Evolutionary conservation across 768 basidiomycete species (phyloP).

Genomic region (Leccinum truebloodii): DNA sequence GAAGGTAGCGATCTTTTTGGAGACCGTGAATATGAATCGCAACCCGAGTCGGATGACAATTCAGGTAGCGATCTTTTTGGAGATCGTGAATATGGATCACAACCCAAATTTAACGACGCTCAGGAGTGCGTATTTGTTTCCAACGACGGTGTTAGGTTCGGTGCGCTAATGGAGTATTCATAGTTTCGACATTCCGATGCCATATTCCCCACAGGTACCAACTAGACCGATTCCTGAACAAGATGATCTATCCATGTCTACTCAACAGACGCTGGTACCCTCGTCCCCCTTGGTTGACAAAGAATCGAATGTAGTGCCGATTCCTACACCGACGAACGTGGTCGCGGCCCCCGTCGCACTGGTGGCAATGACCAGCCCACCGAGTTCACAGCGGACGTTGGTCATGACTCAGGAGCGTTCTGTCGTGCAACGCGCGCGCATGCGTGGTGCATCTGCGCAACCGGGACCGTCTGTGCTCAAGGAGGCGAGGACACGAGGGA

Average conservation of each 20-base stretch:
- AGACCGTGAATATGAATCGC: slow-evolving; percentile 4
- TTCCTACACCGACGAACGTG: not conserved
- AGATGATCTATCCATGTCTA: slow-evolving; percentile 17
- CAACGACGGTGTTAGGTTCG: not conserved
- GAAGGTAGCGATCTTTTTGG: slow-evolving; percentile 27
- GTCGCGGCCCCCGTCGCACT: not conserved
- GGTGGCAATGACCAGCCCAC: not conserved
- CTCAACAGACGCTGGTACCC: slow-evolving; percentile 29
- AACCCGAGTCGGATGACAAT: not conserved
- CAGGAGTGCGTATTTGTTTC: slow-evolving; percentile 15
- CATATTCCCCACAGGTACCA: slow-evolving; percentile 2
- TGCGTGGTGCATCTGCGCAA: slow-evolving; percentile 15
- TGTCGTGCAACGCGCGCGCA: slow-evolving; percentile 4
- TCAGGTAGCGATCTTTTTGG: slow-evolving; percentile 26
- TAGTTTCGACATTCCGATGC: slow-evolving; percentile 8
- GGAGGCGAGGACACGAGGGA: not conserved
- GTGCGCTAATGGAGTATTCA: not conserved
- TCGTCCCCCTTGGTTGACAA: slow-evolving; percentile 17
- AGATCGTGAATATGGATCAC: slow-evolving; percentile 3
- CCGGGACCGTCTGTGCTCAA: slow-evolving; percentile 12
- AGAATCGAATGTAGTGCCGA: not conserved
- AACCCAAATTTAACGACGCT: not conserved
- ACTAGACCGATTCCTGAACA: not conserved
- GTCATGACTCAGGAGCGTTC: slow-evolving; percentile 4
- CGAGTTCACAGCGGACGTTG: slow-evolving; percentile 14